Percentiles rank a stretch among this genome's conserved stretches.
Conservation (phyloP, 2,329 filamentous ascomycete species). For the Proliferodiscus dingleyae region DNA sequence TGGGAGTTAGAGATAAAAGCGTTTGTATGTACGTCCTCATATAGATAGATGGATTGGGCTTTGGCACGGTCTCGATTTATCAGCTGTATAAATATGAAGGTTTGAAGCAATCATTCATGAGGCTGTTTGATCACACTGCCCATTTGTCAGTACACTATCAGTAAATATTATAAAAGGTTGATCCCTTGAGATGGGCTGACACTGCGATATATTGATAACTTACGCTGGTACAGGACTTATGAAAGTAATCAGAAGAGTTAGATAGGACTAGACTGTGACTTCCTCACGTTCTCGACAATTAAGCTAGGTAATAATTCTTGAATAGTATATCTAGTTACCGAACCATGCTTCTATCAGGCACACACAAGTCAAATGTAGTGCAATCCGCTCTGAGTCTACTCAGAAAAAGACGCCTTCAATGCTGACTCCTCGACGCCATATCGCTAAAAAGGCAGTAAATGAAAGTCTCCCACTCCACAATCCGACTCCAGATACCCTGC, state of each 20-base stretch:
- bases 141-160: no score
- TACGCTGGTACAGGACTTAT: no score
- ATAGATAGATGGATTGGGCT: not conserved
- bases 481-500: not conserved
- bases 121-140: no score
- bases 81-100: not conserved
- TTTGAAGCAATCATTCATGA: no score
- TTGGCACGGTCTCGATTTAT: not conserved
- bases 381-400: not conserved
- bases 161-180: no score
- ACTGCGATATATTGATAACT: no score
- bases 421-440: not conserved
- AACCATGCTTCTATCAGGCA: not conserved
- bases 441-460: not conserved
- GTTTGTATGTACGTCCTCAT: not conserved
- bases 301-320: no score
- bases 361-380: not conserved
- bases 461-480: not conserved
- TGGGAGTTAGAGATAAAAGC: not conserved
- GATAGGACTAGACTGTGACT: no score
- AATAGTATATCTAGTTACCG: no score
- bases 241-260: no score
- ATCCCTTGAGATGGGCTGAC: no score
- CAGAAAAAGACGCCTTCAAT: not conserved
- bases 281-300: no score